These are phyloP conservation scores for Mycosarcoma maydis DNA, from an alignment of 1,284 basidiomycete species.

Conservation along the genomic window DNA sequence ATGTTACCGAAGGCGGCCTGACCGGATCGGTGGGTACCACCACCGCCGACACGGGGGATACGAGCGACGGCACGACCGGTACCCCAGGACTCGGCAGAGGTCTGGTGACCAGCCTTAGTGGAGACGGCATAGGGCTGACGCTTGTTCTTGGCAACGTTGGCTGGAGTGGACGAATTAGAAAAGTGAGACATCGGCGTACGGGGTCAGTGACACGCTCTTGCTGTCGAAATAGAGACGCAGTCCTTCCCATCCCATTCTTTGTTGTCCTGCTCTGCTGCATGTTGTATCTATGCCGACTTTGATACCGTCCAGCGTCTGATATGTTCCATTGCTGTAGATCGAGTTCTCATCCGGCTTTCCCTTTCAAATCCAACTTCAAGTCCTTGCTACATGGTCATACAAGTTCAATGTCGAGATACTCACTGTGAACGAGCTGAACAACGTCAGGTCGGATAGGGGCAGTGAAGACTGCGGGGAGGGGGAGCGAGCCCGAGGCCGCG, in stretches of 20 bases:
- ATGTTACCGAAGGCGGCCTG: conserved; percentile 89
- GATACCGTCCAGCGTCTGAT: not conserved
- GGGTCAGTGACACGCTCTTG: conserved; percentile 4
- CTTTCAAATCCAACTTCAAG: no score
- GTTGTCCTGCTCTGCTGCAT: not conserved
- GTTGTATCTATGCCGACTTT: not conserved
- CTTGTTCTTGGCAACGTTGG: conserved; percentile 98
- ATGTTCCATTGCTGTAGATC: no score
- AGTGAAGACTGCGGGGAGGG: conserved; percentile 95
- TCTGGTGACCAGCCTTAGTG: conserved; percentile 98
- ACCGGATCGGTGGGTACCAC: conserved; percentile 97
- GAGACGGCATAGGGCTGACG: conserved; percentile 96
- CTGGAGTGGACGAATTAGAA: conserved; percentile 69
- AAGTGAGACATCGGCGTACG: not conserved
- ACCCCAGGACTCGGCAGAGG: conserved; percentile 98
- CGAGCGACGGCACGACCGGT: conserved; percentile 99
- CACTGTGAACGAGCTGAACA: conserved; percentile 97
- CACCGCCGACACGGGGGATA: conserved; percentile 99
- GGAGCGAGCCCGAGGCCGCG: conserved; percentile 84
- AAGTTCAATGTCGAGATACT: conserved; percentile 67
- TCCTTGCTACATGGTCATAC: no score
- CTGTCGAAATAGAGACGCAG: conserved; percentile 44
- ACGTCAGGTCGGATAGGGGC: conserved; percentile 99
- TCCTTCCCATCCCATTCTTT: no score
- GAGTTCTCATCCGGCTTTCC: no score